Base-by-base conservation (phyloP, 1,284 basidiomycete genomes). In the Takashimella koratensis region DNA sequence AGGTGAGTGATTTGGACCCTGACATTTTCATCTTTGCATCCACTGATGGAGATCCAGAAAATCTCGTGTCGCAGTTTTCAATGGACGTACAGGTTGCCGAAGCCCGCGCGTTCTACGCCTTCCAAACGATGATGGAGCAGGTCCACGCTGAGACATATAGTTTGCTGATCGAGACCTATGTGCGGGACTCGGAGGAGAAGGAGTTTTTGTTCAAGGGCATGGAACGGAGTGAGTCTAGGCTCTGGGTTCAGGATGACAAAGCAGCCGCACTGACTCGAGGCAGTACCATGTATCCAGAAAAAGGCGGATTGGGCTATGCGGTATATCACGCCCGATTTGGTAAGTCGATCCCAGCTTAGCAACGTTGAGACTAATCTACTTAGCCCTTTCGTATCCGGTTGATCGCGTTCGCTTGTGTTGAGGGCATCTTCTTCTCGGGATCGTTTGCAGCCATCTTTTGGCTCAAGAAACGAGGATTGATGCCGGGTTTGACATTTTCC, bases 401-500 rank as follows among this genome's bases (percentile, higher is more conserved):
- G 1, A 82, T 97, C 10, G 94, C 94, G 0, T 97, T 97, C 69
- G 94, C 92, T 3, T 90, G 92, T 1, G 93, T 97, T 6, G 94
- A 97, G 76, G 94, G 93, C 36, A 96, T 98, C 63, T 97, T 97
- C 79, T 97, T 98, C 78, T 96, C 91, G 0, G 91, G 90, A 6
- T 88, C 87, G 0, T 92, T 91, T 63, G 88, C 94, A 0, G 87
- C 91, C n/a, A 93, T 98, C 69, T 98, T 97, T 76, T 98, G 94
- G 94, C 76, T 98, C 66, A 97, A 97, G 84, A 98, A 97, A 79
- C 86, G 94, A 42, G 94, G 94, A n/a, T 80, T 97, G 12, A 97
- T 97, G 94, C 93, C 92, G 30, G 94, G 94, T 22, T 81, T 97
- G 47, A 94, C 92, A 0, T 95, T 93, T 77, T 96, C 94, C 20